Evolutionary conservation across 2,329 filamentous ascomycete genomes (phyloP).

Genomic region (Byssothecium circinans): DNA sequence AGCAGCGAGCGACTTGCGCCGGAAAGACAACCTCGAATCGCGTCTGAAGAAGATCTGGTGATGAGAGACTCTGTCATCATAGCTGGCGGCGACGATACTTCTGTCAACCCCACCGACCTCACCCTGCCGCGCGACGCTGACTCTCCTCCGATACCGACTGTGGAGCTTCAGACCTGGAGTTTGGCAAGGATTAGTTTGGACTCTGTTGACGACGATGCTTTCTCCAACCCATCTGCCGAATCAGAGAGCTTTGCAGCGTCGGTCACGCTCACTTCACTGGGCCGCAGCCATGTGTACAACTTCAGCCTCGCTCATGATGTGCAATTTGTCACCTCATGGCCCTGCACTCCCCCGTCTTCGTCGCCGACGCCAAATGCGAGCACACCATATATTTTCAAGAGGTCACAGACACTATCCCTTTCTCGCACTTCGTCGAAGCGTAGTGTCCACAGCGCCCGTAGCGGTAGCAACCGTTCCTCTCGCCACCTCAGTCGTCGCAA

Average conservation of each 20-base stretch:
- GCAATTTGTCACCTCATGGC: slow-evolving; percentile 58
- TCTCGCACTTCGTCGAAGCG: slow-evolving; percentile 39
- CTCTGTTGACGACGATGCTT: slow-evolving; percentile 24
- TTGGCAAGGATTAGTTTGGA: slow-evolving; percentile 27
- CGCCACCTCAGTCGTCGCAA: slow-evolving; percentile 28
- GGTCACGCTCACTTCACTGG: slow-evolving; percentile 38
- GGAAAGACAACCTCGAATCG: slow-evolving; percentile 46
- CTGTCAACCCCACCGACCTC: slow-evolving; percentile 41
- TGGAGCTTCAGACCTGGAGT: slow-evolving; percentile 32
- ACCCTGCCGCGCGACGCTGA: slow-evolving; percentile 40
- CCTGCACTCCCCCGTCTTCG: slow-evolving; percentile 51
- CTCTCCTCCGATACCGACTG: slow-evolving; percentile 14
- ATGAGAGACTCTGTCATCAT: slow-evolving; percentile 40
- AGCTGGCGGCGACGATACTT: slow-evolving; percentile 19
- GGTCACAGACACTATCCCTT: slow-evolving; percentile 24
- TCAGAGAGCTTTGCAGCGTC: slow-evolving; percentile 31
- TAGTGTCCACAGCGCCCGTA: slow-evolving; percentile 23
- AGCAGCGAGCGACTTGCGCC: slow-evolving; percentile 35
- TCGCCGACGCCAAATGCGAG: slow-evolving; percentile 16
- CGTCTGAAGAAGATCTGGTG: slow-evolving; percentile 30
- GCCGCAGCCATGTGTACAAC: slow-evolving; percentile 15
- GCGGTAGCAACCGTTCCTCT: slow-evolving; percentile 12
- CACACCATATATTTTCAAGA: slow-evolving; percentile 26
- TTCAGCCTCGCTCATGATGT: slow-evolving; percentile 54
- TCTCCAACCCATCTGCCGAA: slow-evolving; percentile 16